A percentile compares a stretch with the other conserved stretches of the same genome.
Evolutionary conservation across 1,284 basidiomycete species (phyloP).

Genomic region (Neotropicomus parvogracilis): DNA sequence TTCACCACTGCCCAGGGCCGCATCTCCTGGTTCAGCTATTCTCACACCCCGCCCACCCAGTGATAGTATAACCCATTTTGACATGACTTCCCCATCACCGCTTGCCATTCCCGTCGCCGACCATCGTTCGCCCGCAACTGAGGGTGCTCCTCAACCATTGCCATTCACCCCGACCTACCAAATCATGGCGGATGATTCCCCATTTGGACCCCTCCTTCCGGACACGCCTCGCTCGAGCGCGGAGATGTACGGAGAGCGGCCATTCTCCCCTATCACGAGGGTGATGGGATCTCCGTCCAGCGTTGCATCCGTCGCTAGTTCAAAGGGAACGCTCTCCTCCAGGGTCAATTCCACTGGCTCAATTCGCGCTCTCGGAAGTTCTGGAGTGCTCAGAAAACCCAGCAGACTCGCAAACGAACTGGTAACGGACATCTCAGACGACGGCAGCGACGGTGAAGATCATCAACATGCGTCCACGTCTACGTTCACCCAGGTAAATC

Average conservation of each 20-base stretch:
- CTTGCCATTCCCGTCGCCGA: conserved; percentile 12
- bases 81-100: conserved; percentile 4
- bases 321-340: conserved; percentile 10
- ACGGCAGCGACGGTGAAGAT: conserved; percentile 2
- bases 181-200: conserved; percentile 24
- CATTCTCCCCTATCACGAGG: conserved; percentile 28
- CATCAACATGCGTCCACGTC: conserved; percentile 1
- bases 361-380: conserved; percentile 11
- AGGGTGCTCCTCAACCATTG: conserved; percentile 7
- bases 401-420: conserved; percentile 25
- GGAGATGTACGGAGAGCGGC: conserved; percentile 28
- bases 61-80: background rate
- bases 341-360: conserved; percentile 19
- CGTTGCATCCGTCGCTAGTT: conserved; percentile 1
- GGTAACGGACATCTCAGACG: background rate
- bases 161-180: conserved; percentile 22
- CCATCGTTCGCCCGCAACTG: background rate
- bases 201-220: conserved; percentile 31
- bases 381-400: conserved; percentile 13
- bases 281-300: conserved; percentile 21
- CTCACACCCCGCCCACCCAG: background rate
- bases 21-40: background rate
- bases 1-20: background rate
- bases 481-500: background rate
- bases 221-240: conserved; percentile 31